A percentile compares a stretch with the other conserved stretches of the same genome.
Conservation (phyloP, 163 green algal genomes). For the Chloromonas sp. region DNA sequence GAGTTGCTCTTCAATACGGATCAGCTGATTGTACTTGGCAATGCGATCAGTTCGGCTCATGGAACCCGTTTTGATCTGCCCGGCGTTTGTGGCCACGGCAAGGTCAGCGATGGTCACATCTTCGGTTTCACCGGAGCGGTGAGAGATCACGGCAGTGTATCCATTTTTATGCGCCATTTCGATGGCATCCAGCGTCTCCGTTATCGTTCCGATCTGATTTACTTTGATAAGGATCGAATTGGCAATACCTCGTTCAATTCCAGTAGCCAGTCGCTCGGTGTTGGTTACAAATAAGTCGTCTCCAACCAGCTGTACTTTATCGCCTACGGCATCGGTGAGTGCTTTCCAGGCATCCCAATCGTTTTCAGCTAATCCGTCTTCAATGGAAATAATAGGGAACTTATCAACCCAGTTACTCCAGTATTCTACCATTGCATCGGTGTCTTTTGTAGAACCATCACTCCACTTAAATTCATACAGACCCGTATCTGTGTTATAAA, state of each 20-base stretch:
- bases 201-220: not conserved
- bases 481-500: constrained; percentile 73
- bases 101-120: not conserved
- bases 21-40: not conserved
- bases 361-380: constrained; percentile 99
- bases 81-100: not conserved
- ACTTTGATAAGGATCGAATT: not conserved
- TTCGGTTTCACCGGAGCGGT: not conserved
- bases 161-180: not conserved
- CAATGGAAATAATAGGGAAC: constrained; percentile 95
- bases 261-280: not conserved
- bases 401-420: constrained; percentile 81
- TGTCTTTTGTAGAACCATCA: not conserved
- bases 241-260: not conserved
- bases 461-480: not conserved
- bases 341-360: constrained; percentile 59
- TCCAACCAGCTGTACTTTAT: not conserved
- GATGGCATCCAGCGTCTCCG: not conserved
- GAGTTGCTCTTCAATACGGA: not conserved
- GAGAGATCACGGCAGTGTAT: not conserved
- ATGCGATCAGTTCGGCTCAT: not conserved
- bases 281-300: not conserved
- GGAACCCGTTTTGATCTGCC: not conserved
- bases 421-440: constrained; percentile 78
- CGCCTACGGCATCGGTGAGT: not conserved